A percentile compares a stretch with the other conserved stretches of the same genome.
Evolutionary conservation across 2,329 filamentous ascomycete species (phyloP).

Genomic region (Aspergillus sp.): DNA sequence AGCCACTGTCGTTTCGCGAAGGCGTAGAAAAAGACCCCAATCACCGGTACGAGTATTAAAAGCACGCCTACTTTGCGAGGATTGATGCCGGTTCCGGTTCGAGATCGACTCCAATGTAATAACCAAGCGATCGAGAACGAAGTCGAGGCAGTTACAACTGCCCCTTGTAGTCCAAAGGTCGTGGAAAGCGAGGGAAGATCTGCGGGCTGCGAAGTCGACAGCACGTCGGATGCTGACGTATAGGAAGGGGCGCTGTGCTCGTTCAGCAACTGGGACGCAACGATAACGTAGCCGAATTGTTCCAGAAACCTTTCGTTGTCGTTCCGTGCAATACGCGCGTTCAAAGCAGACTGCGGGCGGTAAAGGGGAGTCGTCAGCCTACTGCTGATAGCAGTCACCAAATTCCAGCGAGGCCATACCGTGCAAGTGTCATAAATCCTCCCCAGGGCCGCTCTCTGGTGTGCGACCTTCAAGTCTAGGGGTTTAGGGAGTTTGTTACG

Average conservation of each 20-base stretch:
- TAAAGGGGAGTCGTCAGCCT: not conserved
- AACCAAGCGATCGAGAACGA: constrained; percentile 66
- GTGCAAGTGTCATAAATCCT: constrained; percentile 50
- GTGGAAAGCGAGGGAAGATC: constrained; percentile 38
- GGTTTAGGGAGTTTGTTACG: constrained; percentile 51
- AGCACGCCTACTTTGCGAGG: constrained; percentile 40
- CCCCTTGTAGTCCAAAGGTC: constrained; percentile 62
- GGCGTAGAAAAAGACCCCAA: constrained; percentile 63
- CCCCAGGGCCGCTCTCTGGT: constrained; percentile 32
- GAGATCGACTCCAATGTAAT: constrained; percentile 67
- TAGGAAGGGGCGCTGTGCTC: constrained; percentile 52
- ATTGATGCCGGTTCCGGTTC: constrained; percentile 49
- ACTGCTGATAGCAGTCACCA: not conserved
- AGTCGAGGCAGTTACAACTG: constrained; percentile 61
- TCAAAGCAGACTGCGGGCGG: constrained; percentile 31
- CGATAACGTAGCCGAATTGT: constrained; percentile 88
- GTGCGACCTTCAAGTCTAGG: constrained; percentile 37
- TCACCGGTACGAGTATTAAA: constrained; percentile 49
- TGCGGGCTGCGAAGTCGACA: constrained; percentile 29
- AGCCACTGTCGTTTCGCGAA: constrained; percentile 80
- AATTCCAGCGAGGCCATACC: constrained; percentile 32
- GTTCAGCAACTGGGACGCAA: constrained; percentile 84
- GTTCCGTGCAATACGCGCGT: constrained; percentile 61
- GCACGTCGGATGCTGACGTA: constrained; percentile 36
- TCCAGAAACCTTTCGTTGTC: constrained; percentile 87